phyloP scores from a whole-genome alignment of 1,139 yeast species.

The Yamadazyma pseudoaaseri region DNA sequence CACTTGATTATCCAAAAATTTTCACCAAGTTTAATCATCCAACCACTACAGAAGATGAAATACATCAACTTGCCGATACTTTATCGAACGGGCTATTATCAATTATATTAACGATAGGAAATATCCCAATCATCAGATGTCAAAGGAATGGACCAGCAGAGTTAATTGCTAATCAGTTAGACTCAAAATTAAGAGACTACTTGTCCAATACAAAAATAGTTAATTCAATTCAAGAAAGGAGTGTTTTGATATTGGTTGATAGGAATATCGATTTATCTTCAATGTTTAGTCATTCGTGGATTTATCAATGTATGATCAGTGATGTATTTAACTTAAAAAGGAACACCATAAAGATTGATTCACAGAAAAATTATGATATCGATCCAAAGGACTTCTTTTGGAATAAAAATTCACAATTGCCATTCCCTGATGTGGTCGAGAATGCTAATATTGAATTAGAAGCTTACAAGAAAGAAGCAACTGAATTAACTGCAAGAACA shows the following conservation, averaged over 20 bases:
- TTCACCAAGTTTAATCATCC: slow-evolving; percentile 74
- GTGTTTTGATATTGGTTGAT: slow-evolving; percentile 80
- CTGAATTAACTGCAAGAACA: slow-evolving; percentile 75
- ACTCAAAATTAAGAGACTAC: slow-evolving; percentile 78
- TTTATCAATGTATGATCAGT: slow-evolving; percentile 92
- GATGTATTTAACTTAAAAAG: slow-evolving; percentile 83
- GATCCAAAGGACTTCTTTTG: slow-evolving; percentile 95
- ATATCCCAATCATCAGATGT: slow-evolving; percentile 86
- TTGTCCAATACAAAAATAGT: slow-evolving; percentile 61
- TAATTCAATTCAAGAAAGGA: slow-evolving; percentile 45
- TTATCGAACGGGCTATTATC: slow-evolving; percentile 83
- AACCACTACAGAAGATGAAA: slow-evolving; percentile 67
- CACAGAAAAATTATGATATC: slow-evolving; percentile 66
- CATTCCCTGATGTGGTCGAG: slow-evolving; percentile 98
- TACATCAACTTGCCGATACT: slow-evolving; percentile 63
- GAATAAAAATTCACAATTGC: slow-evolving; percentile 77
- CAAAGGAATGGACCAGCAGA: slow-evolving; percentile 96
- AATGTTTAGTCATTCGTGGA: slow-evolving; percentile 97
- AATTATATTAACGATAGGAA: slow-evolving; percentile 65
- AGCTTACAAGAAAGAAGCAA: slow-evolving; percentile 82
- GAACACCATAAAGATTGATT: slow-evolving; percentile 56
- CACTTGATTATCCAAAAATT: slow-evolving; percentile 65
- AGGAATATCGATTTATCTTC: slow-evolving; percentile 87
- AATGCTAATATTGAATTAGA: slow-evolving; percentile 84
- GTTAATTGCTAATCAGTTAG: slow-evolving; percentile 83